These are phyloP conservation scores for Cenchrus americanus DNA, from an alignment of 176 grass and related monocot genomes.

Conservation along the genomic window DNA sequence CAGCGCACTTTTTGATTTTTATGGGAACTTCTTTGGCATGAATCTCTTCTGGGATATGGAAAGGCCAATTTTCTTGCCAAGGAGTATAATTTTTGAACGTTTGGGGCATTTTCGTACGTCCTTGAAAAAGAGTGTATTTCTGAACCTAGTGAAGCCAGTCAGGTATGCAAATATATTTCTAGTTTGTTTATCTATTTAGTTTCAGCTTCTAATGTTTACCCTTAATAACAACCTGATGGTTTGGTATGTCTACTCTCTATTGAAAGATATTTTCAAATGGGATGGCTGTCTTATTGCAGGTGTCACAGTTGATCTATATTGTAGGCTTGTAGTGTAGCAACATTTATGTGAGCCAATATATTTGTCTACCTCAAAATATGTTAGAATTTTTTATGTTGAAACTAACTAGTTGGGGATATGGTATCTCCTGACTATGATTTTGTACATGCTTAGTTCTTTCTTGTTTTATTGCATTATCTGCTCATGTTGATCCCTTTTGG, in stretches of 20 bases:
- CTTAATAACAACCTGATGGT: neutral
- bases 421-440: neutral
- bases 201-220: neutral
- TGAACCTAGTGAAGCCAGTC: neutral
- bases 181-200: neutral
- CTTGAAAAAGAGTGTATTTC: neutral
- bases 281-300: neutral
- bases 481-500: constrained; percentile 6
- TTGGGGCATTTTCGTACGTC: neutral
- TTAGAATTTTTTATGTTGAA: neutral
- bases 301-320: neutral
- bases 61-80: neutral
- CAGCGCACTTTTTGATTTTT: neutral
- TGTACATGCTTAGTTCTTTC: neutral
- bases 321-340: too few species aligned
- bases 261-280: neutral
- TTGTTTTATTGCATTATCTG: neutral
- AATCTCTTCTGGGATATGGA: neutral
- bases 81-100: neutral
- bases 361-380: neutral
- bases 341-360: neutral
- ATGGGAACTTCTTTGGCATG: neutral
- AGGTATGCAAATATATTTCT: neutral
- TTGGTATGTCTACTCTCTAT: neutral
- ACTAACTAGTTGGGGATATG: neutral